These are phyloP conservation scores for Citrullus mucosospermus DNA, from an alignment of 306 rosid species.

Conservation along the genomic window DNA sequence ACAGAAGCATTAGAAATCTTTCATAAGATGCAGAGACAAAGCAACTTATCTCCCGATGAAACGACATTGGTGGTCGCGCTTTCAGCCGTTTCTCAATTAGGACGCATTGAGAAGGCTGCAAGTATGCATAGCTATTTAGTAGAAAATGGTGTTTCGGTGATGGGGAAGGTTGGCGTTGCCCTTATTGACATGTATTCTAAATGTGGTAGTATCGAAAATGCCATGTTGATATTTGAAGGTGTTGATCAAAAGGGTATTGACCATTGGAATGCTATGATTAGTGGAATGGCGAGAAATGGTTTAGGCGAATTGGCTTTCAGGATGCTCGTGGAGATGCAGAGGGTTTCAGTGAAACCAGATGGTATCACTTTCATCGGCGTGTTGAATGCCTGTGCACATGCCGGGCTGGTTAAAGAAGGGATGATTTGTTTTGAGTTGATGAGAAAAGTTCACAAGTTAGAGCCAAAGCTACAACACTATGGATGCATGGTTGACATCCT, in stretches of 20 bases:
- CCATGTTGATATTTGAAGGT: constrained; percentile 38
- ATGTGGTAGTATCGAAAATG: constrained; percentile 55
- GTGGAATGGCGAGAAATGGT: constrained; percentile 60
- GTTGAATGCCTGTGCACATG: constrained; percentile 62
- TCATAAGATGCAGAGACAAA: constrained; percentile 28
- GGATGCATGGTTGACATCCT: constrained; percentile 69
- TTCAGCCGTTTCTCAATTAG: constrained; percentile 48
- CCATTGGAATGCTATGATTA: constrained; percentile 74
- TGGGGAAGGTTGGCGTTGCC: constrained; percentile 51
- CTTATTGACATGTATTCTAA: constrained; percentile 68
- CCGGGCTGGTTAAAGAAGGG: constrained; percentile 63
- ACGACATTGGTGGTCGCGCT: constrained; percentile 45
- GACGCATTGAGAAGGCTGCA: constrained; percentile 39
- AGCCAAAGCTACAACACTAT: constrained; percentile 67
- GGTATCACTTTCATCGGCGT: constrained; percentile 60
- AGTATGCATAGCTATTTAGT: constrained; percentile 29
- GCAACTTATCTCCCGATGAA: constrained; percentile 28
- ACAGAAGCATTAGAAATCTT: constrained; percentile 53
- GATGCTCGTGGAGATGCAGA: constrained; percentile 51
- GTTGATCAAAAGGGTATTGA: constrained; percentile 40
- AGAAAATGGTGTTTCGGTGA: constrained; percentile 28
- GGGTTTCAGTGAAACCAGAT: constrained; percentile 37
- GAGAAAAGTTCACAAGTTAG: constrained; percentile 50
- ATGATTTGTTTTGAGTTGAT: constrained; percentile 58
- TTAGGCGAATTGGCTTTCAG: constrained; percentile 41